Percentiles rank a stretch among this genome's conserved stretches.
Conservation (phyloP, 805 yeast genomes). For the Zygosaccharomyces pseudorouxii region DNA sequence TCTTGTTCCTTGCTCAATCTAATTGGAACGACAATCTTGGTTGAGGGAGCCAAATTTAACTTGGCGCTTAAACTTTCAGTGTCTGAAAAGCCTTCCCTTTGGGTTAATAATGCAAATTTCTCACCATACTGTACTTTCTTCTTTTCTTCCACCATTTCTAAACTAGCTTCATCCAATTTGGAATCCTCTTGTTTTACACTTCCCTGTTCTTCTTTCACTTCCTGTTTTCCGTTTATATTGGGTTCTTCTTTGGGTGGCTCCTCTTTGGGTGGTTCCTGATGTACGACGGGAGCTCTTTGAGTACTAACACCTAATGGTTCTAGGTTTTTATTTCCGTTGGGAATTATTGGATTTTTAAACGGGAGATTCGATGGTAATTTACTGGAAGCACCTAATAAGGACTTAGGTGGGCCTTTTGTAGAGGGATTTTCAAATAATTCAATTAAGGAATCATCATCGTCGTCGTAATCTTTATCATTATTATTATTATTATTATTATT, state of each 20-base stretch:
- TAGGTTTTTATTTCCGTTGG: background rate
- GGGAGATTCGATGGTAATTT: slow-evolving; percentile 5
- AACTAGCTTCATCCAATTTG: slow-evolving; percentile 4
- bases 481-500: background rate
- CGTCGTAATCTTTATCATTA: slow-evolving; percentile 8
- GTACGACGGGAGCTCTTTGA: background rate
- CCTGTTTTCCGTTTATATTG: background rate
- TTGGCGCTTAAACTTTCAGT: slow-evolving; percentile 12
- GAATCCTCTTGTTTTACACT: background rate
- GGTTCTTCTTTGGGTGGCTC: background rate
- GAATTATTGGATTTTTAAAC: background rate
- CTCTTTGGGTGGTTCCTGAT: background rate
- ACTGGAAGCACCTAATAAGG: slow-evolving; percentile 11
- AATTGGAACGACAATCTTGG: slow-evolving; percentile 30
- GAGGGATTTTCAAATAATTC: slow-evolving; percentile 7
- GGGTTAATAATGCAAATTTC: slow-evolving; percentile 33
- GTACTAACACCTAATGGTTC: slow-evolving; percentile 3
- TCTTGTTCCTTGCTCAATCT: slow-evolving; percentile 57
- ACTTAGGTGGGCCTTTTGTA: slow-evolving; percentile 1
- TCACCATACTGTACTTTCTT: slow-evolving; percentile 19
- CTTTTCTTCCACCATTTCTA: slow-evolving; percentile 12
- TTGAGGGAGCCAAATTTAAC: slow-evolving; percentile 20
- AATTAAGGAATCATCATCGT: slow-evolving; percentile 15
- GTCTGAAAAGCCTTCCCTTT: slow-evolving; percentile 21
- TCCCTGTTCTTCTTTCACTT: background rate